Conservation (phyloP, 1,284 basidiomycete genomes). For the Coriolopsis trogii region DNA sequence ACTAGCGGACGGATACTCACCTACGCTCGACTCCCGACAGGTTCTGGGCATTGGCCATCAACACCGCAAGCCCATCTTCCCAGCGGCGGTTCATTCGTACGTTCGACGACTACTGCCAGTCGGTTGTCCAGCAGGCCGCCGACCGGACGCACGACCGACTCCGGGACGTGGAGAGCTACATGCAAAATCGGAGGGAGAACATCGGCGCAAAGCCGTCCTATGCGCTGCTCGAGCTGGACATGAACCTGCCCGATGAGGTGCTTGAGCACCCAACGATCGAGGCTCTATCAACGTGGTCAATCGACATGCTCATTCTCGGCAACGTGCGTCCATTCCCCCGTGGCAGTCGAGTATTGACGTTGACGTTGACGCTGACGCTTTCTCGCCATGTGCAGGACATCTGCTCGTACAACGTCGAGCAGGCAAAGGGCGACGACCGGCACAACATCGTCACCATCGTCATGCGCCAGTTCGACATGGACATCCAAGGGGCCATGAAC, state of each 20-base stretch:
- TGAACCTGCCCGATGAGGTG: slow-evolving; percentile 40
- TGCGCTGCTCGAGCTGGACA: slow-evolving; percentile 35
- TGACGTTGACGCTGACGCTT: background rate
- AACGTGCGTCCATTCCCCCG: slow-evolving; percentile 34
- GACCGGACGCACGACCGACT: slow-evolving; percentile 31
- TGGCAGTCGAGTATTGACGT: background rate
- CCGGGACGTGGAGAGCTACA: slow-evolving; percentile 36
- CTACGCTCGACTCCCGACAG: slow-evolving; percentile 10
- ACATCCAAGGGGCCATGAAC: slow-evolving; percentile 7
- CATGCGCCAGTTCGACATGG: slow-evolving; percentile 1
- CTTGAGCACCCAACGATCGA: slow-evolving; percentile 36
- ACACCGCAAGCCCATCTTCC: slow-evolving; percentile 12
- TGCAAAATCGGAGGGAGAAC: slow-evolving; percentile 37
- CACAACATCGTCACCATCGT: slow-evolving; percentile 6
- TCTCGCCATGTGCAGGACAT: slow-evolving; percentile 21
- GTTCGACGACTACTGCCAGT: slow-evolving; percentile 32
- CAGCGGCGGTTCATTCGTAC: slow-evolving; percentile 26
- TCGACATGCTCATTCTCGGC: slow-evolving; percentile 26
- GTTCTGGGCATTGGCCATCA: slow-evolving; percentile 29
- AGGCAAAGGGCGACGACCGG: slow-evolving; percentile 31
- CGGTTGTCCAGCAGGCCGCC: slow-evolving; percentile 35
- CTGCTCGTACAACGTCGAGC: slow-evolving; percentile 32
- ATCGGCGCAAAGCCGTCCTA: slow-evolving; percentile 37
- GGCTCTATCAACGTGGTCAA: slow-evolving; percentile 24
- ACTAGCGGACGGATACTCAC: background rate